A percentile compares a stretch with the other conserved stretches of the same genome.
phyloP scores from a whole-genome alignment of 208 protist genomes.

The Leishmania guyanensis region DNA sequence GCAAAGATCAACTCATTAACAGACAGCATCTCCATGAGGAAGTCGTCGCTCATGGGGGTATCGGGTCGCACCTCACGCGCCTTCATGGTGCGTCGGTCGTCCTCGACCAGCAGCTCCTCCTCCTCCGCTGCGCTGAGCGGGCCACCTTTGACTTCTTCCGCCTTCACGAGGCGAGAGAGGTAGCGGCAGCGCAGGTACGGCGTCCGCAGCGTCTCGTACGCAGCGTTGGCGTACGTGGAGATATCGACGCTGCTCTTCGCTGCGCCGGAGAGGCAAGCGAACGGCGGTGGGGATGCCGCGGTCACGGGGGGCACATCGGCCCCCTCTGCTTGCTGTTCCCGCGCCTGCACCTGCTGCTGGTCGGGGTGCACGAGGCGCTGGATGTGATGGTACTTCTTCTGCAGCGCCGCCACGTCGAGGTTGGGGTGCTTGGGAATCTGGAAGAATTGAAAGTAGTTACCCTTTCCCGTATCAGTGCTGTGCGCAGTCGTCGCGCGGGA shows the following conservation, averaged over 20 bases:
- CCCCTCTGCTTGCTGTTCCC: conserved; percentile 6
- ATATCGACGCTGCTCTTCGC: conserved; percentile 25
- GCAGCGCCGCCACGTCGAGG: conserved; percentile 54
- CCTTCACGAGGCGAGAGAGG: conserved; percentile 52
- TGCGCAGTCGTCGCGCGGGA: background rate
- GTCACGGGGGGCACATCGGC: background rate
- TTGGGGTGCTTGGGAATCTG: conserved; percentile 47
- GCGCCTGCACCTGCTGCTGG: conserved; percentile 53
- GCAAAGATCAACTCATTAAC: conserved; percentile 81
- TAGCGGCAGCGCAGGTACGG: conserved; percentile 84
- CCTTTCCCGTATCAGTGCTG: conserved; percentile 22
- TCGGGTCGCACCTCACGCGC: conserved; percentile 31
- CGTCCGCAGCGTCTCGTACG: conserved; percentile 76
- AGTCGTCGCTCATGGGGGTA: conserved; percentile 50
- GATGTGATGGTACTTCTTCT: conserved; percentile 76
- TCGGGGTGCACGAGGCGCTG: conserved; percentile 84
- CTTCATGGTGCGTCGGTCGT: conserved; percentile 48
- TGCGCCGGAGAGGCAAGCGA: conserved; percentile 8
- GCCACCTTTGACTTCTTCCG: conserved; percentile 34
- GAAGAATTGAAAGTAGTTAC: conserved; percentile 84
- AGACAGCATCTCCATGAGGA: conserved; percentile 76
- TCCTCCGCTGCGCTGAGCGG: conserved; percentile 59
- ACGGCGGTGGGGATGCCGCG: background rate
- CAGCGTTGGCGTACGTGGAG: conserved; percentile 76
- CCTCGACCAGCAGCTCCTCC: conserved; percentile 59